Evolutionary conservation across 1,284 basidiomycete species (phyloP).

Genomic region (Malassezia japonica): DNA sequence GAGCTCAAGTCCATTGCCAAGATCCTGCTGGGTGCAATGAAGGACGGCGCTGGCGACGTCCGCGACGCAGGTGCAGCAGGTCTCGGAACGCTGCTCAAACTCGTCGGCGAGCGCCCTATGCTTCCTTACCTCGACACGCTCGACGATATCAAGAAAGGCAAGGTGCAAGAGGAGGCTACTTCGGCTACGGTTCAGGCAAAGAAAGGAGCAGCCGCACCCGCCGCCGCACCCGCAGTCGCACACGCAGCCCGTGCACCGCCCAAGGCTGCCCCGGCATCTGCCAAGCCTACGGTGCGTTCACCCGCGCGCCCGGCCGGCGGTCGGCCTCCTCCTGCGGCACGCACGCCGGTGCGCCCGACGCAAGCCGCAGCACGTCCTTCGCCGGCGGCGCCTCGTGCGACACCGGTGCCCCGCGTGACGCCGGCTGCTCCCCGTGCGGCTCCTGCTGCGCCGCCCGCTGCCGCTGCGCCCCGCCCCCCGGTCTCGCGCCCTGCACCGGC

Average conservation of each 20-base stretch:
- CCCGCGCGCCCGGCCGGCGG: no score
- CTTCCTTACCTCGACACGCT: conserved; percentile 77
- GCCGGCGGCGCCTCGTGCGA: neutral
- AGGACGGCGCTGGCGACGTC: conserved; percentile 82
- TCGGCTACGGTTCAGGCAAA: conserved; percentile 51
- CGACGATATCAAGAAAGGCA: conserved; percentile 78
- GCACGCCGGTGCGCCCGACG: neutral
- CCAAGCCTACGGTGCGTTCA: no score
- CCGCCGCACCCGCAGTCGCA: no score
- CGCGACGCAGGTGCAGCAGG: conserved; percentile 78
- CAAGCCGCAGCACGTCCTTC: neutral
- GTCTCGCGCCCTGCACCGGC: conserved; percentile 31
- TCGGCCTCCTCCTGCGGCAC: no score
- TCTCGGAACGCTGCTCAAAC: conserved; percentile 88
- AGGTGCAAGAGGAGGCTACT: conserved; percentile 83
- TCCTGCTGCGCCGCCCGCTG: neutral
- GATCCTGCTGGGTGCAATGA: conserved; percentile 64
- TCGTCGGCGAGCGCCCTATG: conserved; percentile 86
- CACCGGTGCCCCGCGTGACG: neutral
- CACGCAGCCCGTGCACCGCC: no score
- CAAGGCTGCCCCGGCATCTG: no score
- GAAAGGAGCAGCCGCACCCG: no score
- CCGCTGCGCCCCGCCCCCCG: conserved; percentile 22
- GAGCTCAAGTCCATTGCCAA: conserved; percentile 81
- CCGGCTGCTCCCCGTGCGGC: neutral